Base-by-base conservation (phyloP, 2,329 filamentous ascomycete genomes). In the Pleomassaria siparia region DNA sequence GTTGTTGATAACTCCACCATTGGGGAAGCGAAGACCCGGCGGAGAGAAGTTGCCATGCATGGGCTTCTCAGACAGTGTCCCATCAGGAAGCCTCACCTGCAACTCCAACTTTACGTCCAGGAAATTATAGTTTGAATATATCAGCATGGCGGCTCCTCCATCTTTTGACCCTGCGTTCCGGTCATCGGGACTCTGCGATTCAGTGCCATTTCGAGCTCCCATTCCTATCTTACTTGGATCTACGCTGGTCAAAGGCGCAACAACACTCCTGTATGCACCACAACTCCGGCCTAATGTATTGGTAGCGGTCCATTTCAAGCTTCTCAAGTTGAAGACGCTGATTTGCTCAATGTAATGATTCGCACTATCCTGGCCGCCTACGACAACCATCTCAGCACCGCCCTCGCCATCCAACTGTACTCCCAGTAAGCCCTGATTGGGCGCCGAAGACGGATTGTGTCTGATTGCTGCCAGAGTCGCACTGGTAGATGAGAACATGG, bases 291-390 rank as follows among this genome's bases (percentile, higher is more conserved):
- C 91, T 37, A 97, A 78, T 1, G 86, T 79, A 54, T 89, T 89
- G 1, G 91, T 96, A 15, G 88, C 89, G 1, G 90, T 96, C 94
- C 94, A 99, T 72, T 94, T 95, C 50, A 97, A 75, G 67, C 90
- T 96, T 40, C 94, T 84, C 21, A 99, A 77, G 63, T 99, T 99
- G 77, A 99, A 99, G 2, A 99, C 90, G 67, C 91, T 97, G 55
- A 99, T 95, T 72, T 99, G 91, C 71, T 99, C 92, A 58, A 99
- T 99, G 66, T 99, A 99, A 69, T 96, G 91, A 69, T 99, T 99
- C n/a, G 87, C 87, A 44, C 89, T 94, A 65, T 99, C 94, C 71
- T 99, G 94, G 0, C 94, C 94, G 50, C 94, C 94, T 7, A 97
- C 91, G 12, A 99, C 87, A 5, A 99, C 83, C 92, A 99, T 96